Base-by-base conservation (phyloP, 1,284 basidiomycete genomes). In the Neonothopanus nambi region DNA sequence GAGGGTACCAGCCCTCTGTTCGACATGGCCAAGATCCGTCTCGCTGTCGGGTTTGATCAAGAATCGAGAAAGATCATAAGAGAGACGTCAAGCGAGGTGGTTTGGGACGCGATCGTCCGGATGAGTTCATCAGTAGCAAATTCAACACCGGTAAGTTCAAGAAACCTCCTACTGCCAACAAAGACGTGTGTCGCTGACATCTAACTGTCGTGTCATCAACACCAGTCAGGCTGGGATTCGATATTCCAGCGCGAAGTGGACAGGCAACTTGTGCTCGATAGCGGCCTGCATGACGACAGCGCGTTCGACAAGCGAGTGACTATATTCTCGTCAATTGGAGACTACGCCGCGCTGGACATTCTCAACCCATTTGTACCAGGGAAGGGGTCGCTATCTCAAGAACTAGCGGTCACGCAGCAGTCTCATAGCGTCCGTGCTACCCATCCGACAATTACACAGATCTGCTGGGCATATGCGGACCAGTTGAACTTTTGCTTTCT, bases 291-390 rank as follows among this genome's bases (percentile, higher is more conserved):
- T 21, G 23, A 52, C 20, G 43, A 52, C 23, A 17, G 43, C 24
- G 28, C 42, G 1, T 47, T 18, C 43, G 42, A 52, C 17, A 45
- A 48, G 28, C 42, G 51, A n/a, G 51, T 39, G 12, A 42, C 44
- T 5, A 52, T 52, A 43, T 26, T 52, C 17, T 52, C 51, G 7
- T 52, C 49, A 26, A 47, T 52, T 24, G 51, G 51, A 3, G 51
- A 52, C 21, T 52, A 37, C 51, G 26, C 6, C 11, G 15, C 23
- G 30, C 46, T 52, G 43, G 51, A 52, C 21, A 52, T 47, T 11
- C 5, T 52, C 21, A 52, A 15, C 30, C 41, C 41, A 8, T 52
- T 46, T 40, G 43, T 52, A 11, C 51, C 51, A 9, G 43, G 43
- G 28, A 42, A 23, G 30, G 49, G 49, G 9, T 8, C 38, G 13